Percentiles rank a stretch among this genome's conserved stretches.
These are phyloP conservation scores for Naganishia friedmannii DNA, from an alignment of 768 basidiomycete species.

Conservation along the genomic window DNA sequence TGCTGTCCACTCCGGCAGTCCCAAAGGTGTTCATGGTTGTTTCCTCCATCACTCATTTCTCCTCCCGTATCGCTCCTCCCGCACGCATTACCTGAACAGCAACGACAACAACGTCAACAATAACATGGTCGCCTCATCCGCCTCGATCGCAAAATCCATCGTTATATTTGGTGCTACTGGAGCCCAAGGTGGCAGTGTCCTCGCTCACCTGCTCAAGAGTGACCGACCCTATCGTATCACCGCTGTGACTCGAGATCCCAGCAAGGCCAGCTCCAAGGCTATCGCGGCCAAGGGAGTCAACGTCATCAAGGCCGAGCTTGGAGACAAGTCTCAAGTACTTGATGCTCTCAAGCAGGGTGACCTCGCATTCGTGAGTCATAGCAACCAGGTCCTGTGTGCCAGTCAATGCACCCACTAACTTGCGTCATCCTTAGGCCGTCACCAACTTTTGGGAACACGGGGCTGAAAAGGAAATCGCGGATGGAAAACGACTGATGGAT, in stretches of 20 bases:
- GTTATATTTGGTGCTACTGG: slow-evolving; percentile 40
- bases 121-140: slow-evolving; percentile 21
- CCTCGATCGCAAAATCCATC: slow-evolving; percentile 26
- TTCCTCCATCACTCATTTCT: too few species aligned
- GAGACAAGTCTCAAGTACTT: slow-evolving; percentile 30
- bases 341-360: slow-evolving; percentile 41
- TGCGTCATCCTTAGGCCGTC: slow-evolving; percentile 23
- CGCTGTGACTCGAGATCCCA: slow-evolving; percentile 37
- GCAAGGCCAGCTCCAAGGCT: slow-evolving; percentile 31
- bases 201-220: slow-evolving; percentile 31
- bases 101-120: too few species aligned
- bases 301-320: slow-evolving; percentile 39
- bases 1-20: too few species aligned
- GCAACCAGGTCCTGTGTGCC: background rate
- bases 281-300: slow-evolving; percentile 28
- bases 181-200: slow-evolving; percentile 36
- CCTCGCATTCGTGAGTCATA: slow-evolving; percentile 36
- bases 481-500: slow-evolving; percentile 27
- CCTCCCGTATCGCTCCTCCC: too few species aligned
- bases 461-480: slow-evolving; percentile 26
- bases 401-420: background rate
- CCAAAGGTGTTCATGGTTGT: too few species aligned
- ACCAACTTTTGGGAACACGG: slow-evolving; percentile 31
- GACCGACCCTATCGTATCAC: slow-evolving; percentile 37
- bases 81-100: too few species aligned